Percentiles rank a stretch among this genome's conserved stretches.
These are phyloP conservation scores for Leptodermis oblonga DNA, from an alignment of 257 asterid genomes.

Conservation along the genomic window DNA sequence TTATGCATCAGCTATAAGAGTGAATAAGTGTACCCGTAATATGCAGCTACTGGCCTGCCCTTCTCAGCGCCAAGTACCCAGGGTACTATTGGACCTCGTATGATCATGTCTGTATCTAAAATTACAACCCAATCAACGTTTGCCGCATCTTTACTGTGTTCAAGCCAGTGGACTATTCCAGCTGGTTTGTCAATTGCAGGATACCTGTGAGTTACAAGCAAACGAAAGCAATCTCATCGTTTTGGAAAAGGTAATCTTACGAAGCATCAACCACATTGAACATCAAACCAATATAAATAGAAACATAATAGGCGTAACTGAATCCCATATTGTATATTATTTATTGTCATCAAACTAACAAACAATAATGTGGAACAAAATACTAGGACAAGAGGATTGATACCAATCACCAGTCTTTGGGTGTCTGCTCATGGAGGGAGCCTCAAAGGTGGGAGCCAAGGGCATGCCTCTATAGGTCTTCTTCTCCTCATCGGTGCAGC, in stretches of 20 bases:
- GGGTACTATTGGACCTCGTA: conserved; percentile 90
- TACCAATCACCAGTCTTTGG: conserved; percentile 87
- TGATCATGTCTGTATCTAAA: conserved; percentile 91
- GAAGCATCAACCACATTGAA: too few species aligned
- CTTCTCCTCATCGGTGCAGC: conserved; percentile 79
- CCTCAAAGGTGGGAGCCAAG: conserved; percentile 93
- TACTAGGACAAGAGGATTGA: neutral
- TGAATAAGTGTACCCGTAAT: conserved; percentile 63
- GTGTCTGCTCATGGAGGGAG: conserved; percentile 81
- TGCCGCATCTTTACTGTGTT: conserved; percentile 78
- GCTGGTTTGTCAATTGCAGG: conserved; percentile 99
- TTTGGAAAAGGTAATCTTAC: neutral
- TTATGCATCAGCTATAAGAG: conserved; percentile 3
- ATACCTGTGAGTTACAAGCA: conserved; percentile 48
- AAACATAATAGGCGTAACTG: neutral
- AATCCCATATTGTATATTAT: too few species aligned
- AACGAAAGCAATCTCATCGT: conserved; percentile 2
- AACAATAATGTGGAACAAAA: neutral
- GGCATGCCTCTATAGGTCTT: conserved; percentile 68
- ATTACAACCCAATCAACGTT: conserved; percentile 97
- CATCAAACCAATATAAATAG: too few species aligned
- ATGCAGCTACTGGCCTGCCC: conserved; percentile 92
- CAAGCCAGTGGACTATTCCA: conserved; percentile 89
- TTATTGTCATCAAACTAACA: neutral
- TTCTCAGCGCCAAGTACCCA: conserved; percentile 99